These are phyloP conservation scores for Citrus inodora DNA, from an alignment of 345 rosid genomes.

Conservation along the genomic window DNA sequence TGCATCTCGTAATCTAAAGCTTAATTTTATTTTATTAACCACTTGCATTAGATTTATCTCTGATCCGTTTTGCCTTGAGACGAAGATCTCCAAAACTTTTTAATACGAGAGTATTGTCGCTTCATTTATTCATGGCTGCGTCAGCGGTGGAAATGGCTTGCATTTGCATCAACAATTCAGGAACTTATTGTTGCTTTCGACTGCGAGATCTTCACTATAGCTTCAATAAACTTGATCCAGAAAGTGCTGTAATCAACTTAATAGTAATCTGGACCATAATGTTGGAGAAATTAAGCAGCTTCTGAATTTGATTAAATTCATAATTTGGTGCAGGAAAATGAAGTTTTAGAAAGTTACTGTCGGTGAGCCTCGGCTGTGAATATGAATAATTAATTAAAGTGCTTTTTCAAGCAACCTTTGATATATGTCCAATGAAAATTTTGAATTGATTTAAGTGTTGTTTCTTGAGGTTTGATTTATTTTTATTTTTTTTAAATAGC, in stretches of 20 bases:
- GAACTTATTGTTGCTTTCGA: not conserved
- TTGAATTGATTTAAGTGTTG: not conserved
- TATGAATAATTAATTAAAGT: not conserved
- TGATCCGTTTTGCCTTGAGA: constrained; percentile 4
- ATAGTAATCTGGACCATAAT: not conserved
- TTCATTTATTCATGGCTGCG: constrained; percentile 1
- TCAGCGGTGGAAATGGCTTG: not conserved
- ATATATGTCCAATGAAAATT: not conserved
- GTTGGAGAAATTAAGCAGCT: not conserved
- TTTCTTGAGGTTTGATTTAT: not conserved
- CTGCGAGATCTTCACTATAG: not conserved
- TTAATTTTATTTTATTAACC: not conserved
- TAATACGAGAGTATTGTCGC: not conserved
- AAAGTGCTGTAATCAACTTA: not conserved
- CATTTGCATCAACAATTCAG: not conserved
- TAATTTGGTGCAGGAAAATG: not conserved
- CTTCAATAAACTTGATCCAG: not conserved
- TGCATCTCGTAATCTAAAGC: not conserved
- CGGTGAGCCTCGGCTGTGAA: not conserved
- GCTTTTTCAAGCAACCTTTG: not conserved
- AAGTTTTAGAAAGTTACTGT: not conserved
- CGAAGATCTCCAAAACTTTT: not conserved
- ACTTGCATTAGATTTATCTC: not conserved
- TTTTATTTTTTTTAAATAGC: not conserved
- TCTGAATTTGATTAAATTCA: not conserved